Evolutionary conservation across 352 stramenopile genomes (phyloP), one percentile per base, ranked within the genome.

Genomic region (Globisporangium viniferum): DNA sequence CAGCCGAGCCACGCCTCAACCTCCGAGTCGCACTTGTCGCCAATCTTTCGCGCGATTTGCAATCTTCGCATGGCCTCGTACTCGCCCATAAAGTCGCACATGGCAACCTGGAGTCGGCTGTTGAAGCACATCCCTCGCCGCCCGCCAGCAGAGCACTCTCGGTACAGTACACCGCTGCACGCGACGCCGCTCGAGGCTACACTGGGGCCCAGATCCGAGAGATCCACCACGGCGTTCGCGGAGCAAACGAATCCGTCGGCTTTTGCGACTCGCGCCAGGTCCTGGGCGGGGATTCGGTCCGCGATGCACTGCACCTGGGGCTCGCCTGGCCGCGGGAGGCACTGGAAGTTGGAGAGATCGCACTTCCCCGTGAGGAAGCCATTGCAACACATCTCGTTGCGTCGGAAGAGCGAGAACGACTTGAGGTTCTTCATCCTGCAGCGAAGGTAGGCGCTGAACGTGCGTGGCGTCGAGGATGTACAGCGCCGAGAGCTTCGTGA

Each of bases 401-500:
- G 64, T 20, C 51, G 59, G 1, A 64, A 57, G 15, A 69, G 41
- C 1, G 20, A 9, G 8, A 69, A 64, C 3, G 5, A 35, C 2
- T 31, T 60, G 22, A 81, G 64, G n/a, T 63, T 74, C 1, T 15
- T 54, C 7, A 78, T 53, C n/a, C 0, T 54, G 57, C n/a, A 78
- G 49, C 0, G 72, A 76, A 3, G 74, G 76, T 3, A 83, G 56
- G 0, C 55, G 54, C 6, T 61, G 54, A 2, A 76, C 29, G n/a
- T 81, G 72, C 8, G 62, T 60, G 4, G 68, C 69, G 8, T 86
- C 78, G 7, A 74, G 62, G 22, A 84, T 51, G 46, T 71, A 66
- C 0, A 86, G 36, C 0, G 68, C 74, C 3, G 41, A 53, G 20
- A 86, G 67, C 0, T 57, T 56, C 12, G 66, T 67, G 3, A 76